Base-by-base conservation (phyloP, 2,329 filamentous ascomycete species). In the Talaromyces atroroseus region DNA sequence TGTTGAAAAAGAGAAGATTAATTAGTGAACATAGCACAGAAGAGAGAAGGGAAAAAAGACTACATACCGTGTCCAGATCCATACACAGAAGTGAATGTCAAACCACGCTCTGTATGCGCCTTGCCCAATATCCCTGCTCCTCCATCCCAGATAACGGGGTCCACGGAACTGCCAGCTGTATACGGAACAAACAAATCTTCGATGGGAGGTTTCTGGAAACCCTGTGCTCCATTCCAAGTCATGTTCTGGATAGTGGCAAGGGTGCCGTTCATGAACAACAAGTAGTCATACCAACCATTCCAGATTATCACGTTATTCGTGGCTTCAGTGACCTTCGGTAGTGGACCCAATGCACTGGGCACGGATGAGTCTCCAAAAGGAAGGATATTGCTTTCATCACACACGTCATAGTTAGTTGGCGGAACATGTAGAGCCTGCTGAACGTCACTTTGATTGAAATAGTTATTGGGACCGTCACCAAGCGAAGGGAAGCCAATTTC, bases 211-310 rank as follows among this genome's bases (percentile, higher is more conserved):
- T 71, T 66, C 65, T 86, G 82, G 77, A 94, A 92, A 0, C 89
- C 89, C 47, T 88, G 81, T 54, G 80, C 69, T 12, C 88, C 88
- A 57, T 84, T 83, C 84, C 85, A 92, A 0, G 88, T 92, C 84
- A 92, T 90, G 75, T 92, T 92, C 67, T 94, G 89, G 61, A 92
- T 85, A 2, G 81, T 79, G 7, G 92, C 74, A 1, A 92, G 76
- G 0, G 87, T 89, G 10, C 88, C 88, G 68, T 88, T 87, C 64
- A 80, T 79, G 21, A 87, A 75, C 20, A 90, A 78, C 58, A 89
- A 80, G 68, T 82, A 88, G 72, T 92, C 89, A n/a, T 87, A 80
- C 49, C 82, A 75, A 20, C 88, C 89, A 65, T 92, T 88, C 7
- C 79, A 85, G 65, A 94, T 85, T 62, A 95, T 80, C 8, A 89